Evolutionary conservation across 306 rosid species (phyloP).

Genomic region (Prunus campanulata): DNA sequence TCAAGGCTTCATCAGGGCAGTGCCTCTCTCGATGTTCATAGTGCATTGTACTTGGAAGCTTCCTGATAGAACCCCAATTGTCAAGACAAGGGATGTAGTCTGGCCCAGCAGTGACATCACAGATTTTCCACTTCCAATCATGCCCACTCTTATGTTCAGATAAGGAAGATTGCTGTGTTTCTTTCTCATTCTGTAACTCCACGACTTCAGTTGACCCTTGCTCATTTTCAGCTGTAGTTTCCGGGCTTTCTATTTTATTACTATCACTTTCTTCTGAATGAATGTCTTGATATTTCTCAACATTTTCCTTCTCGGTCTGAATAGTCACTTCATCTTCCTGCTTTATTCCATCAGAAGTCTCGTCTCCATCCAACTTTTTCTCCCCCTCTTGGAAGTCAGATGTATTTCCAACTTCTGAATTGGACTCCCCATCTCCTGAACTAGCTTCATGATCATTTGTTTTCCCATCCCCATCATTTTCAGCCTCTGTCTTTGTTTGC

Average conservation of each 20-base stretch:
- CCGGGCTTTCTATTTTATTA: constrained; percentile 25
- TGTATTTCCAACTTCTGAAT: constrained; percentile 27
- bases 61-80: constrained; percentile 57
- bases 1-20: constrained; percentile 65
- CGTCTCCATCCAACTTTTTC: constrained; percentile 31
- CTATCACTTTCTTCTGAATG: constrained; percentile 31
- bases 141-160: constrained; percentile 29
- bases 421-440: constrained; percentile 22
- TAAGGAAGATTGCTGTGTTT: constrained; percentile 26
- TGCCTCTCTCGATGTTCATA: constrained; percentile 84
- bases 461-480: constrained; percentile 15
- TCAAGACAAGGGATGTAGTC: constrained; percentile 93
- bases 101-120: constrained; percentile 68
- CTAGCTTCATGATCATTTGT: constrained; percentile 15
- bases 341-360: constrained; percentile 22
- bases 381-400: constrained; percentile 19
- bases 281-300: constrained; percentile 23
- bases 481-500: background rate
- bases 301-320: constrained; percentile 45
- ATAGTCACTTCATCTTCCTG: constrained; percentile 29
- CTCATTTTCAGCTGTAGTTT: constrained; percentile 18
- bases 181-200: constrained; percentile 49
- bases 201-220: constrained; percentile 45
- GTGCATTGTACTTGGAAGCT: constrained; percentile 56
- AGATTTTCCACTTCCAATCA: constrained; percentile 75